Conservation (phyloP, 208 protist species). For the Hexamita inflata region DNA sequence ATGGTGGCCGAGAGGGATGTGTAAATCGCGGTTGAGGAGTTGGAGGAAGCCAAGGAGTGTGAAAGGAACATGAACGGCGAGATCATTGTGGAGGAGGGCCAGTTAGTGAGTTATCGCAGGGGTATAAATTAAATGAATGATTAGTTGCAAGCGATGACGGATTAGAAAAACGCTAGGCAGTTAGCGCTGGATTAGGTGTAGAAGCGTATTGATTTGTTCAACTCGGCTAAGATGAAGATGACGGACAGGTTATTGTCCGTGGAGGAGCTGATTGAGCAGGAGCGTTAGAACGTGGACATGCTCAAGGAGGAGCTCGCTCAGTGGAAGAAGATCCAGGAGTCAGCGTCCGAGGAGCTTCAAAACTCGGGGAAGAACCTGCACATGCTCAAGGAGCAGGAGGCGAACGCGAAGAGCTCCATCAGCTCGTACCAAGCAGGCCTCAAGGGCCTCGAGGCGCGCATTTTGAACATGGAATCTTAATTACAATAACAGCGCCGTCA, state of each 20-base stretch:
- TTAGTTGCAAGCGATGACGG: not conserved
- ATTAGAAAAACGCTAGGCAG: not conserved
- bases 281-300: not conserved
- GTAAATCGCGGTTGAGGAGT: not conserved
- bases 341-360: not conserved
- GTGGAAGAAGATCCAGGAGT: not conserved
- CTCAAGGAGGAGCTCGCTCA: not conserved
- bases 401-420: not conserved
- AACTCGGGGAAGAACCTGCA: not conserved
- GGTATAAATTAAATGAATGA: not conserved
- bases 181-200: not conserved
- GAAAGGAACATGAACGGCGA: not conserved
- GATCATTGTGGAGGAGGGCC: not conserved
- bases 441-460: not conserved
- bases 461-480: slow-evolving; percentile 1
- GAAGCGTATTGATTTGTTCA: not conserved
- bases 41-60: not conserved
- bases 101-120: not conserved
- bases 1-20: not conserved
- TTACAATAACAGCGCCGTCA: slow-evolving; percentile 18
- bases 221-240: slow-evolving; percentile 5
- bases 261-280: not conserved
- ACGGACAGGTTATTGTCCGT: not conserved
- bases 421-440: not conserved
- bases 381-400: not conserved